Evolutionary conservation across 2,329 filamentous ascomycete species (phyloP), one percentile per base, ranked within the genome.

Genomic region (Malbranchea cinnamomea): DNA sequence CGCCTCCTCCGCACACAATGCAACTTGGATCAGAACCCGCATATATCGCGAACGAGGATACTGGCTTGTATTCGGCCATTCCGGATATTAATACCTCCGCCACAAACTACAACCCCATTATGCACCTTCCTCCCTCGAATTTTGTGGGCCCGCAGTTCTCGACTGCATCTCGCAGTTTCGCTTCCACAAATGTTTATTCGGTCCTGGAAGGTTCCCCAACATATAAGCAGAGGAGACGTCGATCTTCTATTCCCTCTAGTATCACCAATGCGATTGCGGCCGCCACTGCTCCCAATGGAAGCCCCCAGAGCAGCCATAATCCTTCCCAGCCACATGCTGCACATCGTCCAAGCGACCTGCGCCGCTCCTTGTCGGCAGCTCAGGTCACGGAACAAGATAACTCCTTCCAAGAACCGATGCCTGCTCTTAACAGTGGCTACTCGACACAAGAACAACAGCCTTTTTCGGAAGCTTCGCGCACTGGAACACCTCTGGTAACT

Each of bases 31-130:
- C 78, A 23, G 89, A 98, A 63, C 84, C 89, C 6, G 83, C 89
- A 6, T 98, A 95, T 62, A 93, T 98, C 54, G 83, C 87, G 38
- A 94, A 94, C 52, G 89, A 98, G 61, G 89, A 95, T 56, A 93
- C 87, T 26, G 85, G 85, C 35, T 68, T 95, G 27, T 95, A 94
- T 67, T 87, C 84, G 31, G 85, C 82, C 25, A 92, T 95, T 44
- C 84, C 87, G 7, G 87, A 95, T 47, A 76, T 91, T 49, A 49
- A 51, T n/a, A 67, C 81, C 36, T 67, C 75, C 35, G 75, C 83
- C 41, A 73, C 75, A 41, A 72, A 71, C 9, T 74, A 92, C 50
- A 83, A 87, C 52, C 78, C 81, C 32, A 79, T 95, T 69, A 84
- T 93, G 61, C 82, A 91, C 53, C 67, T 94, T 26, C 84, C 84